phyloP scores from a whole-genome alignment of 768 basidiomycete species.

The Sarcodon aspratus region DNA sequence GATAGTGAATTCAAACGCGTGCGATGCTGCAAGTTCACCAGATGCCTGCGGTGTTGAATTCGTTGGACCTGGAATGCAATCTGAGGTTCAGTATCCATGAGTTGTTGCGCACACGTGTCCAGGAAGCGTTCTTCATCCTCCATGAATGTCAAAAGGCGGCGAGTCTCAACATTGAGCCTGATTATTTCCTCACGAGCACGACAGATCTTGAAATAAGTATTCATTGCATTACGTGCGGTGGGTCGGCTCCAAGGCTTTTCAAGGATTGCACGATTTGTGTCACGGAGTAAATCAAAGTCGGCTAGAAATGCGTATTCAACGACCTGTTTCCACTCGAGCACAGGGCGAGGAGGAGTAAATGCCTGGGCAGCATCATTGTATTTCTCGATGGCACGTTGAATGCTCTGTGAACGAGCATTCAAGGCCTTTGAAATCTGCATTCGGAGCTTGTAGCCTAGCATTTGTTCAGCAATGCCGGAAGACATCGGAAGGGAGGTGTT shows the following conservation, averaged over 20 bases:
- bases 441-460: too few species aligned
- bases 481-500: conserved; percentile 1
- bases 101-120: too few species aligned
- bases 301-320: conserved; percentile 17
- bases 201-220: conserved; percentile 7
- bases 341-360: conserved; percentile 12
- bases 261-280: conserved; percentile 14
- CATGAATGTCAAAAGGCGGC: conserved; percentile 15
- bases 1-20: too few species aligned
- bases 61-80: too few species aligned
- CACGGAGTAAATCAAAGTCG: conserved; percentile 18
- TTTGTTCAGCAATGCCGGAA: background rate
- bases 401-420: too few species aligned
- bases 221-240: conserved; percentile 11
- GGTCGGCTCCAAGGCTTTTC: conserved; percentile 16
- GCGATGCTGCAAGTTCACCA: too few species aligned
- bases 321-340: conserved; percentile 15
- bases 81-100: too few species aligned
- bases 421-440: too few species aligned
- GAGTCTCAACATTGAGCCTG: conserved; percentile 13
- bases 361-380: conserved; percentile 18
- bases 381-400: conserved; percentile 13
- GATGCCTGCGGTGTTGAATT: too few species aligned
- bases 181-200: conserved; percentile 15
- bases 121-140: conserved; percentile 10